Conservation (phyloP, 2,329 filamentous ascomycete genomes). For the Aureobasidium sp. region DNA sequence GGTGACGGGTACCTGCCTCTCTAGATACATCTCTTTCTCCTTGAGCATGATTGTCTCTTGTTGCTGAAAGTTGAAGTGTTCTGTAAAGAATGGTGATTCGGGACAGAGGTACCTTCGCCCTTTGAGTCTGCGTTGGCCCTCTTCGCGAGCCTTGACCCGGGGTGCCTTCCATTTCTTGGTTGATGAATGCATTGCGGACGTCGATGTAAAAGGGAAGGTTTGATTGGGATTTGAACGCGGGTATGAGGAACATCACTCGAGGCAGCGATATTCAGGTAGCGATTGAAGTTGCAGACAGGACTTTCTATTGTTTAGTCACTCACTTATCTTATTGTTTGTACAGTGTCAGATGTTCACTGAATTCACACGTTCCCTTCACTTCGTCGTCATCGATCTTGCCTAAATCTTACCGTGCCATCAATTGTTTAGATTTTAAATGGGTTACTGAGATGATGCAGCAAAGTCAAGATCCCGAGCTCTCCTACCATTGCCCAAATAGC, state of each 20-base stretch:
- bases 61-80: constrained; percentile 22
- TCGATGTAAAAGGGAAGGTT: constrained; percentile 2
- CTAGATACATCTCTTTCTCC: constrained; percentile 18
- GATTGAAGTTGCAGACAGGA: neutral
- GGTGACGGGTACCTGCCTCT: neutral
- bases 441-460: neutral
- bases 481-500: too few relatives aligned
- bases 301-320: neutral
- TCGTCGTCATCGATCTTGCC: neutral
- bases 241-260: neutral
- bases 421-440: too few relatives aligned
- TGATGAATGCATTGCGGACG: constrained; percentile 13
- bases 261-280: neutral
- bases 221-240: neutral
- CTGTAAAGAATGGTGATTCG: constrained; percentile 23
- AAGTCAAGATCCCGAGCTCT: neutral
- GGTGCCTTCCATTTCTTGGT: constrained; percentile 21
- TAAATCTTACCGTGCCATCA: neutral
- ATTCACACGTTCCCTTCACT: neutral
- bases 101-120: constrained; percentile 22
- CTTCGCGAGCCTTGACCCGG: constrained; percentile 16
- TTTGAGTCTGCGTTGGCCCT: constrained; percentile 20
- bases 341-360: neutral
- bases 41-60: constrained; percentile 20
- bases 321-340: neutral